These are phyloP conservation scores for Setaria viridis DNA, from an alignment of 202 grass and related monocot species.

Conservation along the genomic window DNA sequence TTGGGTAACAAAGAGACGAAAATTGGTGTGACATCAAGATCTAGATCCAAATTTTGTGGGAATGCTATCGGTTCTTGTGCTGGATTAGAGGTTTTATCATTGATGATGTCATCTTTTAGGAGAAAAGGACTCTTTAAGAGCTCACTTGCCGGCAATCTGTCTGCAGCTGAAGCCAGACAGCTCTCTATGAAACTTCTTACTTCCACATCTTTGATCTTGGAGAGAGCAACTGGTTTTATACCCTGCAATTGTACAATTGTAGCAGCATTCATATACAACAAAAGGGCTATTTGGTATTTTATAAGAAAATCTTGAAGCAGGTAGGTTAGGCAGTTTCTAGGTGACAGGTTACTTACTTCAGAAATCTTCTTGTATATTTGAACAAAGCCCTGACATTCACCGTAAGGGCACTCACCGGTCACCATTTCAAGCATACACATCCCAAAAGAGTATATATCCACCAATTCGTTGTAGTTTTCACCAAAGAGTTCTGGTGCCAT, in stretches of 20 bases:
- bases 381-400: constrained; percentile 55
- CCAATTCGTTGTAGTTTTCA: constrained; percentile 62
- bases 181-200: constrained; percentile 62
- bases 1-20: constrained; percentile 5
- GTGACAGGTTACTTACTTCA: constrained; percentile 43
- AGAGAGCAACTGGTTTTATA: constrained; percentile 60
- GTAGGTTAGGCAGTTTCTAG: neutral
- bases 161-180: constrained; percentile 50
- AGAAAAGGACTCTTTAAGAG: constrained; percentile 60
- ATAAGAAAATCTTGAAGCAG: constrained; percentile 6
- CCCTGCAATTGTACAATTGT: constrained; percentile 44
- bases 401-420: constrained; percentile 64
- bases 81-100: constrained; percentile 1
- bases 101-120: constrained; percentile 28
- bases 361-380: constrained; percentile 63
- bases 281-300: neutral
- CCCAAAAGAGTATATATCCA: constrained; percentile 66
- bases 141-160: constrained; percentile 51
- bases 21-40: constrained; percentile 28
- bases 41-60: constrained; percentile 3
- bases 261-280: neutral
- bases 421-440: constrained; percentile 73
- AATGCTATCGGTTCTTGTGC: constrained; percentile 12
- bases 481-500: constrained; percentile 67
- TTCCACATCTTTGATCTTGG: constrained; percentile 58